A percentile compares a stretch with the other conserved stretches of the same genome.
These are phyloP conservation scores for Athelia sp. DNA, from an alignment of 1,284 basidiomycete genomes.

Conservation along the genomic window DNA sequence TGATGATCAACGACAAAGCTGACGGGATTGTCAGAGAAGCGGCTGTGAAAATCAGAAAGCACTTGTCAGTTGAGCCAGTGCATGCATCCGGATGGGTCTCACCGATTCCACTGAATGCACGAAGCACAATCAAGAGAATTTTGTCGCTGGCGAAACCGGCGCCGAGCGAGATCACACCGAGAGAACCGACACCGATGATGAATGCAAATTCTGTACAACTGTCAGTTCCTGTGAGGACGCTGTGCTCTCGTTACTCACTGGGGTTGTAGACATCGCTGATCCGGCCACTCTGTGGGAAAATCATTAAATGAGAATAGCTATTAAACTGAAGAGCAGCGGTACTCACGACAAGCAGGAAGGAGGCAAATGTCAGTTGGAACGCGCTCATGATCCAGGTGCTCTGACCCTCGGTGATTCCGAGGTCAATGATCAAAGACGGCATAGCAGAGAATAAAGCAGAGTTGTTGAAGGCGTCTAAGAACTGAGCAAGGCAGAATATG, in stretches of 20 bases:
- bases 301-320: no score
- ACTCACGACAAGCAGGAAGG: slow-evolving; percentile 25
- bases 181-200: slow-evolving; percentile 18
- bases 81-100: no score
- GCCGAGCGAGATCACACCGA: slow-evolving; percentile 24
- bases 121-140: slow-evolving; percentile 27
- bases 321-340: no score
- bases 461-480: slow-evolving; percentile 30
- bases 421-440: slow-evolving; percentile 18
- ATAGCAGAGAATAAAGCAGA: slow-evolving; percentile 27
- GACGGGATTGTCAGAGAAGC: neutral
- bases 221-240: neutral
- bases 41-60: no score
- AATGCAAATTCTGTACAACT: slow-evolving; percentile 20
- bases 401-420: slow-evolving; percentile 19
- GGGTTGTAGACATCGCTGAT: slow-evolving; percentile 30
- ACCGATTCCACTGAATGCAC: slow-evolving; percentile 28
- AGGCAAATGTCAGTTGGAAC: slow-evolving; percentile 32
- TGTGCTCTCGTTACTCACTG: slow-evolving; percentile 19
- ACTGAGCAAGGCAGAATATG: slow-evolving; percentile 28
- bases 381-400: slow-evolving; percentile 31
- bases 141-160: slow-evolving; percentile 25
- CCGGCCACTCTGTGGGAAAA: slow-evolving; percentile 23
- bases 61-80: neutral
- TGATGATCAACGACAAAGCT: neutral